Evolutionary conservation across 2,329 filamentous ascomycete species (phyloP).

Genomic region (Aspergillus phoenicis): DNA sequence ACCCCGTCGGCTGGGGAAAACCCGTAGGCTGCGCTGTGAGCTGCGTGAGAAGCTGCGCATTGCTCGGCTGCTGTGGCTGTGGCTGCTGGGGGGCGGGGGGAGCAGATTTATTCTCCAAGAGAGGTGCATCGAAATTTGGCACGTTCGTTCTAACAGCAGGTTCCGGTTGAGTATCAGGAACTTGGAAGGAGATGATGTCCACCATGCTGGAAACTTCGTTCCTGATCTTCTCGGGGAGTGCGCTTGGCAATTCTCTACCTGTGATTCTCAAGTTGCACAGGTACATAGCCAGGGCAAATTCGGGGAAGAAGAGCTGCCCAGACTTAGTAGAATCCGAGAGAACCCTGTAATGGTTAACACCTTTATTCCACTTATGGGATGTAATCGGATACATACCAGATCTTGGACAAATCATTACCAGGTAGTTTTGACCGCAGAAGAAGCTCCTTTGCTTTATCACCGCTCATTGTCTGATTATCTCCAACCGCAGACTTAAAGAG

Average conservation of each 20-base stretch:
- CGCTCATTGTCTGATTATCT: constrained; percentile 80
- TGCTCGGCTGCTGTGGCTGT: constrained; percentile 72
- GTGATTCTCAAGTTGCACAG: constrained; percentile 92
- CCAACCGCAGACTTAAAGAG: constrained; percentile 95
- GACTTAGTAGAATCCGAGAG: constrained; percentile 94
- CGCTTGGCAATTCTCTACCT: constrained; percentile 74
- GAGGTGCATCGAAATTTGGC: constrained; percentile 67
- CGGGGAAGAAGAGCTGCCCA: constrained; percentile 92
- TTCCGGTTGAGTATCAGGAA: constrained; percentile 69
- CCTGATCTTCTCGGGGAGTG: constrained; percentile 79
- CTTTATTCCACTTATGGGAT: constrained; percentile 5
- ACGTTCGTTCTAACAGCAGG: constrained; percentile 64
- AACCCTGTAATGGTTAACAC: constrained; percentile 60
- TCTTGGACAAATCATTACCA: constrained; percentile 84
- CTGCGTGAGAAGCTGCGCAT: constrained; percentile 60
- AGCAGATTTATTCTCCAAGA: constrained; percentile 51
- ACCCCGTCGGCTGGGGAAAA: constrained; percentile 68
- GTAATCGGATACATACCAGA: constrained; percentile 66
- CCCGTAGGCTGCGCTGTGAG: constrained; percentile 58
- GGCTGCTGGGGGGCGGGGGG: constrained; percentile 64
- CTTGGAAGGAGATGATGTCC: constrained; percentile 95
- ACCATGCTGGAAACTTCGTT: constrained; percentile 99
- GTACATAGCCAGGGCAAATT: constrained; percentile 98
- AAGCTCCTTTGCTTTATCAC: constrained; percentile 88
- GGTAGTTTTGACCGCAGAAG: constrained; percentile 85